Conservation (phyloP, 768 basidiomycete species). For the Suillus spraguei region DNA sequence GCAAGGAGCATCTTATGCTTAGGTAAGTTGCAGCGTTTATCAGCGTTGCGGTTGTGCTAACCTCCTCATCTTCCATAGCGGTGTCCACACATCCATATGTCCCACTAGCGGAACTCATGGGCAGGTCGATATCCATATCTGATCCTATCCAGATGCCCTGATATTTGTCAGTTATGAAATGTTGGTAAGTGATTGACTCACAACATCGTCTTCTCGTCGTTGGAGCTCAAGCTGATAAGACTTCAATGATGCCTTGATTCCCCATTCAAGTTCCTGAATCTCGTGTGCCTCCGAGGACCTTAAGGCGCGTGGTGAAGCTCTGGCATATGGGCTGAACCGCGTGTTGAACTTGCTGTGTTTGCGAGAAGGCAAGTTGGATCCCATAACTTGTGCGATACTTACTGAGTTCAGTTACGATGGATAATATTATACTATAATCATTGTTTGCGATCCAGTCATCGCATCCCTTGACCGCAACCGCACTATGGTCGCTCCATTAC, state of each 20-base stretch:
- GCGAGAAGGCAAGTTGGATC: neutral
- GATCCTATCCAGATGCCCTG: neutral
- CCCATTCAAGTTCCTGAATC: slow-evolving; percentile 1
- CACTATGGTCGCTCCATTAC: neutral
- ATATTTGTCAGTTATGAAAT: neutral
- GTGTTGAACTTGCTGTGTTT: neutral
- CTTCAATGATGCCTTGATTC: neutral
- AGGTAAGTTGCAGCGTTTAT: neutral
- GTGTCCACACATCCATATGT: neutral
- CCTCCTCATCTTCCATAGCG: neutral
- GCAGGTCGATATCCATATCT: neutral
- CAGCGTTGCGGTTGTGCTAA: neutral
- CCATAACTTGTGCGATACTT: neutral
- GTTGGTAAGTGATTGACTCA: neutral
- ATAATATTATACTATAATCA: neutral
- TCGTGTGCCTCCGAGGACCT: neutral
- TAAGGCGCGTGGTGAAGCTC: neutral
- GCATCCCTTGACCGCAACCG: neutral
- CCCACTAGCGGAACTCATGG: neutral
- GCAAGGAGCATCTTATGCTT: neutral
- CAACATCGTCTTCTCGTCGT: neutral
- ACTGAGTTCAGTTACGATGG: neutral
- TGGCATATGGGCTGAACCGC: neutral
- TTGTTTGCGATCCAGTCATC: neutral
- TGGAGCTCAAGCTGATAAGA: neutral